Evolutionary conservation across 2,329 filamentous ascomycete species (phyloP), one percentile per base, ranked within the genome.

Genomic region (Sporothrix schenckii): DNA sequence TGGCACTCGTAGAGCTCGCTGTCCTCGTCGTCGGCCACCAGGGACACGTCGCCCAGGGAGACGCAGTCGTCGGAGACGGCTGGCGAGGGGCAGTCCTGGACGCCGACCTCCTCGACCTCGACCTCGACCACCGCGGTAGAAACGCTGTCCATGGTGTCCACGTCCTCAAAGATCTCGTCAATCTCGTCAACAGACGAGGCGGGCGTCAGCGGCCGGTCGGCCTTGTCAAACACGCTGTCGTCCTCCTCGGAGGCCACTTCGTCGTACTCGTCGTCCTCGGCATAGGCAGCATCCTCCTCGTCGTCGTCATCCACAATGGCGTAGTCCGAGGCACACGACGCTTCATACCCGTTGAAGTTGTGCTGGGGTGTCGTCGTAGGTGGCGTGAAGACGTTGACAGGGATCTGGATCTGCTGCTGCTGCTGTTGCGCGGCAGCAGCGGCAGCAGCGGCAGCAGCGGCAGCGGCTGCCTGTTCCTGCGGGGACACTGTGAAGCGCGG

Each of bases 401-500:
- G 34, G 3, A 34, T 34, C 34, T 34, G 34, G 34, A 34, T 34
- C 34, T 34, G 34, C 34, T 34, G 34, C 34, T 34, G n/a, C 16
- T 84, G 85, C 77, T 82, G 76, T 74, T 76, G 30, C n/a, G n/a
- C n/a, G n/a, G n/a, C n/a, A n/a, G n/a, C n/a, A n/a, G n/a, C n/a
- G n/a, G n/a, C n/a, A n/a, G n/a, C n/a, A 44, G 5, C 41, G 5
- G 41, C 41, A 81, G 79, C 24, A 80, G 77, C 71, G 82, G 75
- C n/a, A 76, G 71, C 63, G 50, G 69, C 66, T 41, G 71, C 71
- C 53, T 50, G 66, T 30, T 69, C 76, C 75, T 77, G 83, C 16
- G 52, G 72, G 34, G 63, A 44, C 1, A 70, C 44, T 71, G 91
- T 96, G 79, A 97, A 93, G 74, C 85, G 84, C 44, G 89, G 84